Evolutionary conservation across 768 basidiomycete species (phyloP).

Genomic region (Rhizopogon vulgaris): DNA sequence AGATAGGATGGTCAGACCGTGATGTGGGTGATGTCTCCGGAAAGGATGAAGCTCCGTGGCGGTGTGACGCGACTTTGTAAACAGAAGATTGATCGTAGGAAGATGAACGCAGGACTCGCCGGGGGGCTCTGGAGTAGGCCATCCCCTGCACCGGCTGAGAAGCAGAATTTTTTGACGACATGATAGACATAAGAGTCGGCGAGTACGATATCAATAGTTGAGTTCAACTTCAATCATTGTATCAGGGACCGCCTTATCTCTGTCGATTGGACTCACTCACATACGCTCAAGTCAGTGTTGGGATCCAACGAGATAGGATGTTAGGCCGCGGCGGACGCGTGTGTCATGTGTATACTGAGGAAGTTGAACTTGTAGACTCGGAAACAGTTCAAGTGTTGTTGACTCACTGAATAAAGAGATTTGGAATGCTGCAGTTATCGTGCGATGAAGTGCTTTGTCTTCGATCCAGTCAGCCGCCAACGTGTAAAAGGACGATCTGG

Average conservation of each 20-base stretch:
- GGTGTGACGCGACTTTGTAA: not conserved
- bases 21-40: not conserved
- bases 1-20: constrained; percentile 2
- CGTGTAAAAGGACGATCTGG: not conserved
- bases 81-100: not conserved
- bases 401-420: not conserved
- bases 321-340: not conserved
- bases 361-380: not conserved
- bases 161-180: not conserved
- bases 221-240: not conserved
- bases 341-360: not conserved
- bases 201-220: not conserved
- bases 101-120: not conserved
- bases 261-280: not conserved
- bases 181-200: not conserved
- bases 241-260: not conserved
- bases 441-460: not conserved
- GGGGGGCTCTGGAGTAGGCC: not conserved
- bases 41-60: not conserved
- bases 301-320: not conserved
- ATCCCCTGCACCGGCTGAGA: not conserved
- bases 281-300: not conserved
- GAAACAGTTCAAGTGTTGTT: not conserved
- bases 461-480: not conserved
- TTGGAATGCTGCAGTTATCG: not conserved